phyloP scores from a whole-genome alignment of 768 basidiomycete species.

The Boletus rufocinnamomeus region DNA sequence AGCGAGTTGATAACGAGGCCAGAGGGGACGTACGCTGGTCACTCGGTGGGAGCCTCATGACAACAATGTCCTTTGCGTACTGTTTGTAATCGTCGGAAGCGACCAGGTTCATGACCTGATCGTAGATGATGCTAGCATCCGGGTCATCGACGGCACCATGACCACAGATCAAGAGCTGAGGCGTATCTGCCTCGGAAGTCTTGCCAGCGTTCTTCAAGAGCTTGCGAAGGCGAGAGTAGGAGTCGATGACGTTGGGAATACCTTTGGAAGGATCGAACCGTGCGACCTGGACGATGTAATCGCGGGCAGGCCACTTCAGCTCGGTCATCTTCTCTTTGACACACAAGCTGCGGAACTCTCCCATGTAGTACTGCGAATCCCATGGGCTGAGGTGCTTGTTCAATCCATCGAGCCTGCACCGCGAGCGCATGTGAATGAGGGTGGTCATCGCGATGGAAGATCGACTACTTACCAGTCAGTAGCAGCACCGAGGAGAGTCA shows the following conservation, averaged over 20 bases:
- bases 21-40: conserved; percentile 64
- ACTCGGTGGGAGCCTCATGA: conserved; percentile 80
- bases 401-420: conserved; percentile 80
- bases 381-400: conserved; percentile 85
- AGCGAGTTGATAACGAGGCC: conserved; percentile 2
- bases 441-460: conserved; percentile 9
- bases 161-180: conserved; percentile 82
- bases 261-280: conserved; percentile 91
- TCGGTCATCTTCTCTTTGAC: conserved; percentile 79
- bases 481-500: conserved; percentile 77
- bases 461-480: conserved; percentile 71
- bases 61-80: conserved; percentile 65
- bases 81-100: conserved; percentile 50
- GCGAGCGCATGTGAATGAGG: conserved; percentile 5
- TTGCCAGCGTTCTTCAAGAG: conserved; percentile 51
- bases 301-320: conserved; percentile 75
- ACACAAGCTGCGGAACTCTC: conserved; percentile 79
- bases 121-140: conserved; percentile 91
- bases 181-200: conserved; percentile 52
- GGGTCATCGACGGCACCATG: conserved; percentile 96
- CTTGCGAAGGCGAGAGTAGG: conserved; percentile 81
- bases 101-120: conserved; percentile 68
- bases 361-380: conserved; percentile 90
- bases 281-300: conserved; percentile 91
- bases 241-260: conserved; percentile 82